Evolutionary conservation across 768 basidiomycete genomes (phyloP), one percentile per base, ranked within the genome.

Genomic region (Boletus sp.): DNA sequence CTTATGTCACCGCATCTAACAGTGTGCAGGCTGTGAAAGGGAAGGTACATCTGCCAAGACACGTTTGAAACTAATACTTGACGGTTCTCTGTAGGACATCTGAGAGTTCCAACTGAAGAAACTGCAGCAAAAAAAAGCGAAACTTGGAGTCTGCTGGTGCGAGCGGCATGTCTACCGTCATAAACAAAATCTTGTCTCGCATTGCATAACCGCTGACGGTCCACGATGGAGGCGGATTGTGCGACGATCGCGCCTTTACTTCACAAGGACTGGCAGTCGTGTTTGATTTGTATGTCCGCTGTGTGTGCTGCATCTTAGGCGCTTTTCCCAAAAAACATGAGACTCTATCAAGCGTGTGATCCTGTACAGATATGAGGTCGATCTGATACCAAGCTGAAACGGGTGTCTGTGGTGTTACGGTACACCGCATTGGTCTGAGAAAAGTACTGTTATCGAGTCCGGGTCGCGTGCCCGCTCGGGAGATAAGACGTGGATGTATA

Each of bases 1-100:
- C 46, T 73, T 45, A 52, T 69, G 36, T 65, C 75, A 7, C 69
- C 75, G 3, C 71, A 75, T 52, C 47, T 76, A 15, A 72, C 74
- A 11, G 59, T 75, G 11, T 76, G 75, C 54, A 57, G 6, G 24
- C 42, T 75, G 45, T 73, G 46, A 67, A 47, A 20, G 7, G 6
- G 20, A n/a, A 33, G 17, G 33, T 15, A 10, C 18, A 33, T 40
- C 20, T 50, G 12, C 55, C 48, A 30, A 42, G 20, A 32, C 62
- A 48, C 39, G 37, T 40, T 56, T 47, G 32, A 49, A 47, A 35
- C 17, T 11, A n/a, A 24, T 63, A n/a, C 40, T 45, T 18, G 37
- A 36, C 8, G 36, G n/a, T 30, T 33, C 37, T 49, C 35, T 35
- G 36, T n/a, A 37, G 24, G 18, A 39, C 18, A 4, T 12, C 29